Conservation (phyloP, 805 yeast species). For the Myxozyma mucilagina region DNA sequence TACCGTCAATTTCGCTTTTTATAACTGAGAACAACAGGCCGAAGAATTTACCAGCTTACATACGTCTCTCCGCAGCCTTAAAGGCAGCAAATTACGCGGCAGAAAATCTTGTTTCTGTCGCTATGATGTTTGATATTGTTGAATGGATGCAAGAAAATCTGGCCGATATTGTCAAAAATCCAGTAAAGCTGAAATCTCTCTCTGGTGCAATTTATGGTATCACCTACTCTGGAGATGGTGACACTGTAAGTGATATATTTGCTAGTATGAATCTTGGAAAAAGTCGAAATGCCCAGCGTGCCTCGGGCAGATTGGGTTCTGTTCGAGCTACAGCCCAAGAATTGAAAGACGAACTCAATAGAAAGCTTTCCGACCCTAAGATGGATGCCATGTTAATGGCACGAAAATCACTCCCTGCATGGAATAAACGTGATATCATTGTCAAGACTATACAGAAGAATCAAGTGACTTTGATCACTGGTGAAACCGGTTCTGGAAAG, state of each 20-base stretch:
- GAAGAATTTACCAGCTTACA: constrained; percentile 52
- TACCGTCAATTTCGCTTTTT: constrained; percentile 32
- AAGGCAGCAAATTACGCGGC: constrained; percentile 38
- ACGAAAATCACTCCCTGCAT: constrained; percentile 76
- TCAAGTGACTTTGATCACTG: constrained; percentile 77
- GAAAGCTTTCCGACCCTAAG: constrained; percentile 40
- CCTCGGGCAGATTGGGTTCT: not conserved
- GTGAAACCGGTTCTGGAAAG: constrained; percentile 98
- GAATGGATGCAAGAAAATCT: constrained; percentile 78
- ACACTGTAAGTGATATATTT: constrained; percentile 23
- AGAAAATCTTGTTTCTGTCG: constrained; percentile 58
- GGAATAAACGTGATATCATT: constrained; percentile 63
- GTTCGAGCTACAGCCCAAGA: constrained; percentile 28
- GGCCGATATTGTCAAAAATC: constrained; percentile 59
- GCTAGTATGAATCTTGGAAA: constrained; percentile 17
- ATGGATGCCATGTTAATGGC: constrained; percentile 46
- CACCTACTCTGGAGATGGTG: constrained; percentile 35
- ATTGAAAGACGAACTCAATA: constrained; percentile 43
- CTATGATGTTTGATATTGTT: constrained; percentile 63
- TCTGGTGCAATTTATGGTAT: constrained; percentile 34
- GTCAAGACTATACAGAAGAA: constrained; percentile 56
- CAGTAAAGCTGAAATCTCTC: constrained; percentile 62
- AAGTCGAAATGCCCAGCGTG: not conserved
- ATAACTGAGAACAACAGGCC: constrained; percentile 12
- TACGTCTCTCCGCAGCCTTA: constrained; percentile 40